Conservation (phyloP, 1,139 yeast species). For the Entelexis sorbosivorans region DNA sequence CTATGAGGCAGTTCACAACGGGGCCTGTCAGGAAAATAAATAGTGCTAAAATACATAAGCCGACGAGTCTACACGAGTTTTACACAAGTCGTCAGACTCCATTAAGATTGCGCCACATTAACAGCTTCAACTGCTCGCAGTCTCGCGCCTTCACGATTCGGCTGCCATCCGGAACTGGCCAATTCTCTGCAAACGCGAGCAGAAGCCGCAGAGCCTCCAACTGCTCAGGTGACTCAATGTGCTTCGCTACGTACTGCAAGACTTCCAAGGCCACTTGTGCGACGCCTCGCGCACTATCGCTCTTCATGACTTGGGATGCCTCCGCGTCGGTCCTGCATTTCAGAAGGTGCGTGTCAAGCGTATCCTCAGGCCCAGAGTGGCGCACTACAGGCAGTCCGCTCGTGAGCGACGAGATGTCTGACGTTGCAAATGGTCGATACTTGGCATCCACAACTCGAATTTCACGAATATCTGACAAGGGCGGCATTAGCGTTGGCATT, state of each 20-base stretch:
- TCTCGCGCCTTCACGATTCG: constrained; percentile 8
- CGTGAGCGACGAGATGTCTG: neutral
- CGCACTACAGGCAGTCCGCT: constrained; percentile 6
- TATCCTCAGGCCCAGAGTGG: constrained; percentile 1
- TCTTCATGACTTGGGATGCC: neutral
- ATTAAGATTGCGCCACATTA: neutral
- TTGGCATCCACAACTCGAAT: constrained; percentile 38
- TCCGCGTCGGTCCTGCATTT: neutral
- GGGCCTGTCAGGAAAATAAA: no score
- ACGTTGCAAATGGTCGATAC: constrained; percentile 5
- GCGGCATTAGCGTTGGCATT: constrained; percentile 65
- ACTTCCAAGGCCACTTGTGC: neutral
- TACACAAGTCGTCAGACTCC: neutral
- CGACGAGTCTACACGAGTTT: no score
- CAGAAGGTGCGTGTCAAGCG: constrained; percentile 8
- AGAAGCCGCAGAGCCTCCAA: constrained; percentile 31
- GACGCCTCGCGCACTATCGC: neutral
- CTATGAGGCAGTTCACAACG: no score
- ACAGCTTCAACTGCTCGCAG: constrained; percentile 8
- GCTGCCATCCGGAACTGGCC: constrained; percentile 18
- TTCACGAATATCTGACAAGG: constrained; percentile 39
- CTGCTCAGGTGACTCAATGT: neutral
- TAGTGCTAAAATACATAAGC: no score
- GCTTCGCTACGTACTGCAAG: neutral
- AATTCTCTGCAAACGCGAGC: constrained; percentile 47